Conservation (phyloP, 2,329 filamentous ascomycete genomes). For the Nannizziopsis arthrosporioides region DNA sequence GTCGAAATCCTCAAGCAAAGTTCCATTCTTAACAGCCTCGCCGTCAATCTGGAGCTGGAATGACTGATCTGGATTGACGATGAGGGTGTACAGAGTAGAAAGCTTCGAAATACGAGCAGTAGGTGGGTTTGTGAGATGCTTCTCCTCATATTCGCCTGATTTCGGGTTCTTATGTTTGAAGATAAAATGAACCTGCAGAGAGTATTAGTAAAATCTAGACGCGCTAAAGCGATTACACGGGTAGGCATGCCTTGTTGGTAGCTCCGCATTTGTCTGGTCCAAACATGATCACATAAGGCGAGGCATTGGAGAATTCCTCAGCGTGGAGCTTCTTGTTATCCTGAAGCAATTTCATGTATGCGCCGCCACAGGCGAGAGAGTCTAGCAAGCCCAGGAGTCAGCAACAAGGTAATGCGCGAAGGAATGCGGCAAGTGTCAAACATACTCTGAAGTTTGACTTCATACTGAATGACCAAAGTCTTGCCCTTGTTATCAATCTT, state of each 20-base stretch:
- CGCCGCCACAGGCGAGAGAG: constrained; percentile 92
- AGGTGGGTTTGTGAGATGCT: constrained; percentile 80
- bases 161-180: constrained; percentile 99
- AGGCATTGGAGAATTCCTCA: constrained; percentile 95
- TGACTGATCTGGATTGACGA: constrained; percentile 93
- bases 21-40: constrained; percentile 75
- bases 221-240: neutral
- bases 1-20: constrained; percentile 83
- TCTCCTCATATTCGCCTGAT: constrained; percentile 99
- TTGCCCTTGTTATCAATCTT: constrained; percentile 96
- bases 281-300: constrained; percentile 99
- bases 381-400: constrained; percentile 41
- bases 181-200: constrained; percentile 64
- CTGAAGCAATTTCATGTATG: constrained; percentile 96
- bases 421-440: constrained; percentile 18
- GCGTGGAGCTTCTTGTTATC: constrained; percentile 95
- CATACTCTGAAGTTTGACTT: constrained; percentile 97
- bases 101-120: constrained; percentile 82
- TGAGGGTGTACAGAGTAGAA: constrained; percentile 87
- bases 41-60: constrained; percentile 88
- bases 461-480: constrained; percentile 93
- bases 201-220: constrained; percentile 8
- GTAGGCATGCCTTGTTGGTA: constrained; percentile 78
- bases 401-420: neutral
- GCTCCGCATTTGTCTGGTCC: constrained; percentile 98